Percentiles rank a stretch among this genome's conserved stretches.
Conservation (phyloP, 371 early-diverging fungal genomes). For the Lichtheimia hyalospora region DNA sequence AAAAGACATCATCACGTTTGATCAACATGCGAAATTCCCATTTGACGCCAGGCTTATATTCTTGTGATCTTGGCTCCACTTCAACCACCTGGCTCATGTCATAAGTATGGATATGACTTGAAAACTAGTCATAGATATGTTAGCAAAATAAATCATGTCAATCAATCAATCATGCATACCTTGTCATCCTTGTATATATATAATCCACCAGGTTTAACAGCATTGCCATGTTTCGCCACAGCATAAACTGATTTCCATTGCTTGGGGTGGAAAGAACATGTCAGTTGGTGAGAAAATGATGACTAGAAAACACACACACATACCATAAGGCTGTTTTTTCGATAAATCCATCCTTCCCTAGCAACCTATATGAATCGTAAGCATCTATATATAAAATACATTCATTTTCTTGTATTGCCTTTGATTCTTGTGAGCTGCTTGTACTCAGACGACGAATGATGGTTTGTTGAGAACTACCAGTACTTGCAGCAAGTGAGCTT, state of each 20-base stretch:
- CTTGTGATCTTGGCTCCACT: slow-evolving; percentile 44
- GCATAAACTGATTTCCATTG: slow-evolving; percentile 54
- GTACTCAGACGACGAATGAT: slow-evolving; percentile 1
- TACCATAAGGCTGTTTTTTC: slow-evolving; percentile 46
- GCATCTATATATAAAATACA: background rate
- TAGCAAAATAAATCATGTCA: background rate
- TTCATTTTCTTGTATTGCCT: slow-evolving; percentile 10
- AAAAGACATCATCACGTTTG: slow-evolving; percentile 40
- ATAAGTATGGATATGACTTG: slow-evolving; percentile 47
- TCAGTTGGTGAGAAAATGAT: background rate
- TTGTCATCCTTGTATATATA: slow-evolving; percentile 52
- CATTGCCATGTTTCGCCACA: slow-evolving; percentile 55
- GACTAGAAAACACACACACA: background rate
- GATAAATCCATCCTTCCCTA: slow-evolving; percentile 51
- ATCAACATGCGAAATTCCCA: slow-evolving; percentile 50
- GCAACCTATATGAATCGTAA: slow-evolving; percentile 25
- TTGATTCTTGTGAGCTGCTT: slow-evolving; percentile 26
- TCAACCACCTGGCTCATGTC: slow-evolving; percentile 56
- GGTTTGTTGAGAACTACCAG: background rate
- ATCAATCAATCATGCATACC: slow-evolving; percentile 20
- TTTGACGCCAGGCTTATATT: slow-evolving; percentile 42
- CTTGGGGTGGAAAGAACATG: slow-evolving; percentile 15
- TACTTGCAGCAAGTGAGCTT: background rate
- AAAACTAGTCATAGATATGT: slow-evolving; percentile 23
- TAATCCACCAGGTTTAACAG: slow-evolving; percentile 46